Evolutionary conservation across 169 alveolate species (phyloP).

Genomic region (Plasmodium adleri): DNA sequence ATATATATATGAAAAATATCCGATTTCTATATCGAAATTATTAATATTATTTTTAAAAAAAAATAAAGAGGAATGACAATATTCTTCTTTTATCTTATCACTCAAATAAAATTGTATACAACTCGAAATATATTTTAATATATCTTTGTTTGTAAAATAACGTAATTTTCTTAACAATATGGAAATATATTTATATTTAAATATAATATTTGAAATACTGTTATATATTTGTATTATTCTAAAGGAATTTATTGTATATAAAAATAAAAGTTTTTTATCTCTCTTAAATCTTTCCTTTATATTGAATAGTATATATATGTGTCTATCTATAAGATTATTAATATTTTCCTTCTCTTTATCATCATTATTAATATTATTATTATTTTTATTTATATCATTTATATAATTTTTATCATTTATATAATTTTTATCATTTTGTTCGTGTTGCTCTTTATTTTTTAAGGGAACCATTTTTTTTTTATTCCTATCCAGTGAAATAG

Average conservation of each 20-base stretch:
- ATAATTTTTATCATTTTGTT: too few relatives aligned
- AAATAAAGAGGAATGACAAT: background rate
- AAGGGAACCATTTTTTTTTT: too few relatives aligned
- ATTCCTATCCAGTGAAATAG: too few relatives aligned
- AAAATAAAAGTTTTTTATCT: constrained; percentile 40
- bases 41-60: constrained; percentile 4
- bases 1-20: constrained; percentile 57
- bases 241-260: constrained; percentile 62
- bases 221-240: constrained; percentile 61
- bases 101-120: constrained; percentile 26
- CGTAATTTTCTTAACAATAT: constrained; percentile 22
- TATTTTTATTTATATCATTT: background rate
- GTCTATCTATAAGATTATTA: background rate
- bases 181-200: constrained; percentile 54
- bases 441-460: too few relatives aligned
- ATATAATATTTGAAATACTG: constrained; percentile 37
- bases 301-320: background rate
- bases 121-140: constrained; percentile 25
- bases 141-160: constrained; percentile 19
- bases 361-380: background rate
- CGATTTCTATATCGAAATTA: constrained; percentile 48
- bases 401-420: background rate
- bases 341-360: background rate
- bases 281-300: constrained; percentile 29
- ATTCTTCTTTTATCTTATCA: constrained; percentile 15